These are phyloP conservation scores for Aspergillus brasiliensis DNA, from an alignment of 2,329 filamentous ascomycete genomes.

Conservation along the genomic window DNA sequence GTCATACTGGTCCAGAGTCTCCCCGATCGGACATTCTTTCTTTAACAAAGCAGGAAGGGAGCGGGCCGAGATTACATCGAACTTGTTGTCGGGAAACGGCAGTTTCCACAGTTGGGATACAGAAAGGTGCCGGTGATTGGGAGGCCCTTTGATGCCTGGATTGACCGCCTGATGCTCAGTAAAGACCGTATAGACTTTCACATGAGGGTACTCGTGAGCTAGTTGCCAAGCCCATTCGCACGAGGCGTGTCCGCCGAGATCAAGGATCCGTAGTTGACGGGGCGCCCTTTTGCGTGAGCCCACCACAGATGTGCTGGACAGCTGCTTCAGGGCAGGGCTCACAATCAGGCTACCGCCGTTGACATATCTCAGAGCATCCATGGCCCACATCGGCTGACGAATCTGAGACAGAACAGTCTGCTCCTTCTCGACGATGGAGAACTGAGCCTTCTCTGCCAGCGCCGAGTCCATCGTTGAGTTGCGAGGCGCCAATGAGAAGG, in stretches of 20 bases:
- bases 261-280: slow-evolving; percentile 69
- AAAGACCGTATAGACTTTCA: slow-evolving; percentile 85
- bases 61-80: slow-evolving; percentile 88
- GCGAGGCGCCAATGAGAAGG: slow-evolving; percentile 71
- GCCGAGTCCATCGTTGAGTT: slow-evolving; percentile 67
- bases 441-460: slow-evolving; percentile 50
- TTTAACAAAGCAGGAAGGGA: slow-evolving; percentile 85
- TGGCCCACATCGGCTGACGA: slow-evolving; percentile 61
- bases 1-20: slow-evolving; percentile 82
- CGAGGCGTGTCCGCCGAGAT: slow-evolving; percentile 79
- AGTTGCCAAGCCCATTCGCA: slow-evolving; percentile 98
- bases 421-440: slow-evolving; percentile 67
- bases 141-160: slow-evolving; percentile 75
- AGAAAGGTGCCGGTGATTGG: slow-evolving; percentile 82
- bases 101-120: slow-evolving; percentile 77
- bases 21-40: slow-evolving; percentile 61
- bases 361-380: slow-evolving; percentile 63
- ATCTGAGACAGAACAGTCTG: slow-evolving; percentile 75
- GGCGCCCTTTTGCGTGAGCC: slow-evolving; percentile 26
- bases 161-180: slow-evolving; percentile 74
- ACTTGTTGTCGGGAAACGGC: slow-evolving; percentile 82
- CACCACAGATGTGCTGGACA: slow-evolving; percentile 26
- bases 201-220: slow-evolving; percentile 79
- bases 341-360: slow-evolving; percentile 63
- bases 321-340: slow-evolving; percentile 50